Base-by-base conservation (phyloP, 768 basidiomycete species). In the Cystobasidiopsis lactophilus region DNA sequence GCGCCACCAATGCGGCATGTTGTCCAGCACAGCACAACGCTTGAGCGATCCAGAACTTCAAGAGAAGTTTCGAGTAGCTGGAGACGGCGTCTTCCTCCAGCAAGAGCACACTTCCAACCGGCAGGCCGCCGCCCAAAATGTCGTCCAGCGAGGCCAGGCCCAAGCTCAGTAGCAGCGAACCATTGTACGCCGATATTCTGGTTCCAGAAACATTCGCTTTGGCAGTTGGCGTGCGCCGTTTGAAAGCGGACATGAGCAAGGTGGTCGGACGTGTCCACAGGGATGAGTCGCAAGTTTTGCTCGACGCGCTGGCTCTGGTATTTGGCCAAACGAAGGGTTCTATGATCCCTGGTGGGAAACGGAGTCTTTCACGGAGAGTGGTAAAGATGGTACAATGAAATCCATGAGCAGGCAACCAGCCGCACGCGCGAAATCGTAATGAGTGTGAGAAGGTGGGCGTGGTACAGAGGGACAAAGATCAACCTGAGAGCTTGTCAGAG, bases 81-180 rank as follows among this genome's bases (percentile, higher is more conserved):
- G 85, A 81, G 59, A 91, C 84, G 3, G 71, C 66, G 68, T 96
- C 91, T 0, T 86, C 81, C n/a, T 83, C 79, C 39, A 82, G 73
- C 30, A 83, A 67, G 27, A 80, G 71, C 14, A 75, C 75, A 56
- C 80, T 80, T 2, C 82, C 79, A 52, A 89, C 72, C 13, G 91
- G 86, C 33, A 93, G 66, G 18, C 88, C 86, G 27, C 85, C 88
- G 51, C 88, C 88, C 37, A 96, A 76, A 56, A 96, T 76, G 64
- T 96, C 93, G 66, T 98, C 93, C 21, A 98, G 72, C 13, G 88
- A 86, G 26, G 85, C 78, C 9, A 96, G 77, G 2, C 93, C 93
- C 3, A 84, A 84, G 1, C 89, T 89, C 41, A 71, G 39, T 27
- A 69, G 60, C 1, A 65, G 45, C 2, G 62, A 59, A 7, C 65